phyloP scores from a whole-genome alignment of 305 asterid genomes.

The Fraxinus velutina region DNA sequence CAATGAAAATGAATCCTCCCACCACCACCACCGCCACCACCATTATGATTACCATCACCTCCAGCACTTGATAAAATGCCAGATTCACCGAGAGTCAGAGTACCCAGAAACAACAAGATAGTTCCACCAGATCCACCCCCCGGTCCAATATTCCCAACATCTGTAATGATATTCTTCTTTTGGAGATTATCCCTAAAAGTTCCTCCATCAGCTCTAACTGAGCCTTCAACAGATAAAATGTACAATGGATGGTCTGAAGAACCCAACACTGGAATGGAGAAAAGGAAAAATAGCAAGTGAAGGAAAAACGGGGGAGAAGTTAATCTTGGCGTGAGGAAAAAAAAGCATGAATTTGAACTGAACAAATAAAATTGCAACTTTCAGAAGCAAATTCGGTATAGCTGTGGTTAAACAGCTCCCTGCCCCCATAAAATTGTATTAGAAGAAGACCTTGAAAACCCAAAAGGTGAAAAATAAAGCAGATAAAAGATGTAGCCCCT shows the following conservation, averaged over 20 bases:
- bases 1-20: slow-evolving; percentile 98
- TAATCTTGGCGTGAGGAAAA: neutral
- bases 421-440: neutral
- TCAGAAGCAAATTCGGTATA: neutral
- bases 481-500: neutral
- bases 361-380: neutral
- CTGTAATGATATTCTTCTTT: slow-evolving; percentile 28
- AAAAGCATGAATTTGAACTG: slow-evolving; percentile 17
- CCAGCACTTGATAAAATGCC: slow-evolving; percentile 84
- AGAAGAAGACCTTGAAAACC: neutral
- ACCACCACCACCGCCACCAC: slow-evolving; percentile 98
- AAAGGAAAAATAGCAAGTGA: slow-evolving; percentile 22
- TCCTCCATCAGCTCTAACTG: slow-evolving; percentile 80
- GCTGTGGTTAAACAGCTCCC: neutral
- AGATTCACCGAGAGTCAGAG: slow-evolving; percentile 51
- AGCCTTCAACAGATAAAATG: slow-evolving; percentile 66
- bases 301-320: neutral
- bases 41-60: slow-evolving; percentile 69
- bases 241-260: slow-evolving; percentile 75
- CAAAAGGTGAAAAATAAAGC: neutral
- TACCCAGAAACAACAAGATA: slow-evolving; percentile 67
- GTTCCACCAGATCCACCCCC: slow-evolving; percentile 99
- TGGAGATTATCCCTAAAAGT: slow-evolving; percentile 37
- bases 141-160: slow-evolving; percentile 41
- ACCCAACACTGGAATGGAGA: slow-evolving; percentile 64